Percentiles rank a stretch among this genome's conserved stretches.
Conservation (phyloP, 129 eudicot species). For the Flaveria bidentis region DNA sequence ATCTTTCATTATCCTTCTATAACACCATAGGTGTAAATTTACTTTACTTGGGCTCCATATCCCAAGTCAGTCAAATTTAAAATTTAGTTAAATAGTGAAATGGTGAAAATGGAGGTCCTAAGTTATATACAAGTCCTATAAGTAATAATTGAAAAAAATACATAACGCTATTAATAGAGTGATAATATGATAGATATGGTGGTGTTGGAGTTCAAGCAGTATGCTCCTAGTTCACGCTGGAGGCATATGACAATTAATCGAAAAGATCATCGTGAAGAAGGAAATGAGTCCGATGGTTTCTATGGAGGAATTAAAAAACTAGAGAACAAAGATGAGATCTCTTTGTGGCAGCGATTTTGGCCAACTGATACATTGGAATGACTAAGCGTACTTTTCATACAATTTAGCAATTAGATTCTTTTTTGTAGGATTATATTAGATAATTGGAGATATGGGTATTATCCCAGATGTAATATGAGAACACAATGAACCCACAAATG, state of each 20-base stretch:
- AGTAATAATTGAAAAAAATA: too few relatives aligned
- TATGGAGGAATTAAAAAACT: constrained; percentile 64
- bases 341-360: constrained; percentile 54
- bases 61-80: neutral
- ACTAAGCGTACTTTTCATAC: constrained; percentile 24
- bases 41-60: neutral
- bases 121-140: neutral
- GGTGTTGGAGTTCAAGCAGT: constrained; percentile 64
- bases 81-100: neutral
- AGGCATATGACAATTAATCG: constrained; percentile 46
- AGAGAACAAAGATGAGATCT: constrained; percentile 37
- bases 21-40: neutral
- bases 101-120: neutral
- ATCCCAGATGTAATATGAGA: neutral
- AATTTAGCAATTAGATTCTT: constrained; percentile 7
- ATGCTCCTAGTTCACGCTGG: constrained; percentile 65
- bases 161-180: too few relatives aligned
- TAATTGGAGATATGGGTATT: neutral
- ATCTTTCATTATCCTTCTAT: neutral
- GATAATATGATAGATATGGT: constrained; percentile 43
- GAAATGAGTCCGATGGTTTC: constrained; percentile 63
- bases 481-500: neutral
- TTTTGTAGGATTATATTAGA: constrained; percentile 24
- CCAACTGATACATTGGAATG: constrained; percentile 54
- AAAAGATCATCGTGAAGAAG: constrained; percentile 62